Conservation (phyloP, 306 rosid species). For the Trifolium subterraneum region DNA sequence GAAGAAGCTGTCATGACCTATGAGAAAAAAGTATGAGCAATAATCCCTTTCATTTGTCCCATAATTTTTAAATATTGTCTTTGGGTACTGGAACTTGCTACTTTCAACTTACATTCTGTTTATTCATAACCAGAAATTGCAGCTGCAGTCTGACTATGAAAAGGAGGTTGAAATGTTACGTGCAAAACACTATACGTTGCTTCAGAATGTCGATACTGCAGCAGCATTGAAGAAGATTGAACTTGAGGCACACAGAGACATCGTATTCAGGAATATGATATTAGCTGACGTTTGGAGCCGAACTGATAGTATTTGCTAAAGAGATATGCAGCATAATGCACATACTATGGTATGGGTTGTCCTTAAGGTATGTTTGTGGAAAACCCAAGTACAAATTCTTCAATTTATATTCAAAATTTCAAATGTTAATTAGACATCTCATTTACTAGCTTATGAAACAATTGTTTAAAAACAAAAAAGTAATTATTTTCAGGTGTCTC, state of each 20-base stretch:
- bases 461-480: too few species aligned
- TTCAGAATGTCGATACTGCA: constrained; percentile 27
- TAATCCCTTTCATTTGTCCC: background rate
- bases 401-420: background rate
- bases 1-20: constrained; percentile 41
- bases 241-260: constrained; percentile 27
- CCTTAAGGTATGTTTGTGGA: constrained; percentile 4
- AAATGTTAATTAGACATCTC: too few species aligned
- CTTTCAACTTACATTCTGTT: constrained; percentile 31
- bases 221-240: constrained; percentile 29
- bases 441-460: too few species aligned
- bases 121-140: constrained; percentile 33
- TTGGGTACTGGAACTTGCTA: constrained; percentile 8
- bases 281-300: constrained; percentile 38
- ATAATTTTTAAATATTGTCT: background rate
- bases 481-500: too few species aligned
- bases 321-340: constrained; percentile 1
- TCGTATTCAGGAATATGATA: constrained; percentile 37
- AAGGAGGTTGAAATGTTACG: constrained; percentile 35
- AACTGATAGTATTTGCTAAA: background rate
- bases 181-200: constrained; percentile 41
- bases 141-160: constrained; percentile 35
- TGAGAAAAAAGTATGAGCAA: constrained; percentile 31
- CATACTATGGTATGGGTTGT: constrained; percentile 36
- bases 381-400: background rate